Evolutionary conservation across 163 green algal genomes (phyloP).

Genomic region (Prototheca cutis): DNA sequence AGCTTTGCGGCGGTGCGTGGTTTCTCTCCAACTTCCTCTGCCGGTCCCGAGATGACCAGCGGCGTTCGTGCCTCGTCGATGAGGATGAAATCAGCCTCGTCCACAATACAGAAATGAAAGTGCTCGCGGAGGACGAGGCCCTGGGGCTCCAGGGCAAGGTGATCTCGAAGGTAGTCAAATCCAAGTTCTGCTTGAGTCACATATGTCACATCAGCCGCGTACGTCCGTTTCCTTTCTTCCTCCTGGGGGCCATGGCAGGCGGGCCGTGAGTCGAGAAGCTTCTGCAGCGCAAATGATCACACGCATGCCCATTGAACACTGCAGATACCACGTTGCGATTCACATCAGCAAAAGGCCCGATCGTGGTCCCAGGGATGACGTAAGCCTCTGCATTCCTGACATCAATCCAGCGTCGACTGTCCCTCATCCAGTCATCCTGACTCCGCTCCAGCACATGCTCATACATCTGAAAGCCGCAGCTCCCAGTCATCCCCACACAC

Average conservation of each 20-base stretch:
- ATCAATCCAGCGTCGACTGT: too few relatives aligned
- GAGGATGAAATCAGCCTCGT: constrained; percentile 98
- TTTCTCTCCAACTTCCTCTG: constrained; percentile 75
- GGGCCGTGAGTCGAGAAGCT: too few relatives aligned
- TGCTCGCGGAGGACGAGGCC: constrained; percentile 82
- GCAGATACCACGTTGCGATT: too few relatives aligned
- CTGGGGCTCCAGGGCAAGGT: constrained; percentile 70
- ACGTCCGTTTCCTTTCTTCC: constrained; percentile 55
- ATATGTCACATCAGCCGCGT: constrained; percentile 89
- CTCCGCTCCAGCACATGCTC: too few relatives aligned
- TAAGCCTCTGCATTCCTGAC: too few relatives aligned
- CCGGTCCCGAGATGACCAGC: constrained; percentile 89
- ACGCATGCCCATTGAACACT: too few relatives aligned
- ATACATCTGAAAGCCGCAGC: too few relatives aligned
- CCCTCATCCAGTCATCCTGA: too few relatives aligned
- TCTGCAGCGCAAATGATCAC: too few relatives aligned
- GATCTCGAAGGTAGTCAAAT: constrained; percentile 98
- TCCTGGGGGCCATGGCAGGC: constrained; percentile 37
- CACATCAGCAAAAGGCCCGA: too few relatives aligned
- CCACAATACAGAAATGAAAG: constrained; percentile 96
- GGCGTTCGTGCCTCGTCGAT: constrained; percentile 97
- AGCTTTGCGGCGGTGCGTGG: constrained; percentile 87
- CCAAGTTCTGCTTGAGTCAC: constrained; percentile 97
- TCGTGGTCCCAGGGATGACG: too few relatives aligned
- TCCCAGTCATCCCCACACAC: too few relatives aligned